Evolutionary conservation across 2,329 filamentous ascomycete species (phyloP), one percentile per base, ranked within the genome.

Genomic region (Fusarium virguliforme): DNA sequence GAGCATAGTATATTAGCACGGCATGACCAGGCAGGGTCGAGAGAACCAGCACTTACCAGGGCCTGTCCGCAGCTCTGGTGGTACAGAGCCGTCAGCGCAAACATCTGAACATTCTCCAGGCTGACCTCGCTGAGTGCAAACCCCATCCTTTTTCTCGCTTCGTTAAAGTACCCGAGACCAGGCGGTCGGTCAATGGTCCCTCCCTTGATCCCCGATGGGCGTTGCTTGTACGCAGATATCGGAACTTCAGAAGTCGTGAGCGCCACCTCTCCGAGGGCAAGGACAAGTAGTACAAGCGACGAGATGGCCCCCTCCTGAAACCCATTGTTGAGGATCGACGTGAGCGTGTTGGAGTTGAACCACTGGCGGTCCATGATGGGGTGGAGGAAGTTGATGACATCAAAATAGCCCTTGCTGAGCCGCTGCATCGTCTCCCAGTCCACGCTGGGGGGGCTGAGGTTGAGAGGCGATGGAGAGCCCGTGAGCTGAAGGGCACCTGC

Each of bases 121-220:
- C 83, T 87, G 73, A 84, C 87, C 26, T 88, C 84, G 2, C 85
- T 85, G 59, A 86, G 74, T 9, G 85, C 82, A 74, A 89, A 90
- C 0, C 89, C 89, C 74, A 90, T 83, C n/a, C 87, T 82, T 64
- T 84, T 85, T 56, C 89, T 83, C 15, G 88, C 89, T 76, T 90
- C 89, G 68, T 91, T 91, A 78, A 90, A 91, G 37, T 89, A 83
- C 1, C 83, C 82, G 3, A 91, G 75, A 0, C 89, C 89, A 0
- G 89, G 89, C 3, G 88, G 88, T 18, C 80, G 81, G 13, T 82
- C 80, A 3, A 77, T 71, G 3, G 84, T 83, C 1, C 87, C 86
- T 12, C 87, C 88, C 41, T 84, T 84, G 26, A 89, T 79, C 3
- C 87, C 87, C 71, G 87, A 88, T 2, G 82, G 76, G 2, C 82